These are phyloP conservation scores for Monsonia emarginata DNA, from an alignment of 441 rosid genomes.

Conservation along the genomic window DNA sequence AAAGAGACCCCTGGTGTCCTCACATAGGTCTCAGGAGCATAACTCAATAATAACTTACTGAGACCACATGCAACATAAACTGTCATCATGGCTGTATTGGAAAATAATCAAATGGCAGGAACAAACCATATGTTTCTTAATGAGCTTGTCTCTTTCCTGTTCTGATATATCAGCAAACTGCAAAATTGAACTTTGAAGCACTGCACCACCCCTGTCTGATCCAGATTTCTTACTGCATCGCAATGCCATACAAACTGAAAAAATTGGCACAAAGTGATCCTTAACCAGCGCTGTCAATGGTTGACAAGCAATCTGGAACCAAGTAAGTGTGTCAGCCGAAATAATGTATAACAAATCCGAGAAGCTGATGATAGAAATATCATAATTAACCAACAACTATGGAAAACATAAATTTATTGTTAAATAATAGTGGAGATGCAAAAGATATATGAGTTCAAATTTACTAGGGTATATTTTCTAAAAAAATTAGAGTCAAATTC, in stretches of 20 bases:
- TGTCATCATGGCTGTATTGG: not conserved
- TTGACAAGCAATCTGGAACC: conserved; percentile 59
- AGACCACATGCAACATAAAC: not conserved
- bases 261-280: conserved; percentile 77
- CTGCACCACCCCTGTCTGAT: conserved; percentile 49
- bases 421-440: not conserved
- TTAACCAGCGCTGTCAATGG: conserved; percentile 52
- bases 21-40: not conserved
- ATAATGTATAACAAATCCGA: not conserved
- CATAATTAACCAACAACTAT: not conserved
- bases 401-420: not conserved
- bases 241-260: conserved; percentile 73
- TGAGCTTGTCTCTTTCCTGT: conserved; percentile 74
- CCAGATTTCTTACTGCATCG: conserved; percentile 59
- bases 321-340: conserved; percentile 21
- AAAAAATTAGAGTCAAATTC: not conserved
- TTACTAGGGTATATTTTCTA: not conserved
- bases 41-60: not conserved
- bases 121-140: conserved; percentile 78
- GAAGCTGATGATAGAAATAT: not conserved
- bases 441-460: not conserved
- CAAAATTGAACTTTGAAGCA: conserved; percentile 65
- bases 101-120: conserved; percentile 11
- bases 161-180: conserved; percentile 66
- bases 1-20: not conserved